Base-by-base conservation (phyloP, 805 yeast species). In the Candida succiphila region DNA sequence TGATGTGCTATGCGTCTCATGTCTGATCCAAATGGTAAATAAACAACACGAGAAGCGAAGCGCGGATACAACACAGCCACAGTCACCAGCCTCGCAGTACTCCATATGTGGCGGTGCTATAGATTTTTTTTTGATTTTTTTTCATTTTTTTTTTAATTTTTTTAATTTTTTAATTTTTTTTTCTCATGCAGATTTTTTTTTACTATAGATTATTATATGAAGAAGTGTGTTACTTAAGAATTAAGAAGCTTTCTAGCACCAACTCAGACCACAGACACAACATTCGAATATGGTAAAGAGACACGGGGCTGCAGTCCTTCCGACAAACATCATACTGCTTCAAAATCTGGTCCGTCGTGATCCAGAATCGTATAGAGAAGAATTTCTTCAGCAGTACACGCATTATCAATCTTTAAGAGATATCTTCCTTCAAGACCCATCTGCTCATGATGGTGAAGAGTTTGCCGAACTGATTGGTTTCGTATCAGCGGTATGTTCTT, bases 261-360 rank as follows among this genome's bases (percentile, higher is more conserved):
- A n/a, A n/a, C n/a, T n/a, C n/a, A n/a, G n/a, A n/a, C n/a, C n/a
- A n/a, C n/a, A n/a, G n/a, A n/a, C n/a, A n/a, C n/a, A 12, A 14
- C 9, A 20, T 16, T 15, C 13, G 17, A 36, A 2, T 17, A 89
- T 89, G 97, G 95, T 73, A 24, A 84, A 79, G 58, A 72, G 78
- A 56, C 78, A 83, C 61, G 83, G 96, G 71, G 92, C 95, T 19
- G 96, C 96, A 30, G 70, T 88, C 37, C 65, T 89, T 52, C 97
- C 97, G 9, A 83, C 87, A 15, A 92, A 92, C 58, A 82, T 92
- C 52, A 88, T 94, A 25, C 63, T 89, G 41, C 61, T 92, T 39
- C 98, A 92, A 61, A 92, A 92, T 56, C 67, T 92, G 42, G 94
- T 92, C 8, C 80, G 88, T 46, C 70, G 96, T 48, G 98, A 92